Evolutionary conservation across 164 flowering plant genomes (phyloP).

Genomic region (Malania oleifera): DNA sequence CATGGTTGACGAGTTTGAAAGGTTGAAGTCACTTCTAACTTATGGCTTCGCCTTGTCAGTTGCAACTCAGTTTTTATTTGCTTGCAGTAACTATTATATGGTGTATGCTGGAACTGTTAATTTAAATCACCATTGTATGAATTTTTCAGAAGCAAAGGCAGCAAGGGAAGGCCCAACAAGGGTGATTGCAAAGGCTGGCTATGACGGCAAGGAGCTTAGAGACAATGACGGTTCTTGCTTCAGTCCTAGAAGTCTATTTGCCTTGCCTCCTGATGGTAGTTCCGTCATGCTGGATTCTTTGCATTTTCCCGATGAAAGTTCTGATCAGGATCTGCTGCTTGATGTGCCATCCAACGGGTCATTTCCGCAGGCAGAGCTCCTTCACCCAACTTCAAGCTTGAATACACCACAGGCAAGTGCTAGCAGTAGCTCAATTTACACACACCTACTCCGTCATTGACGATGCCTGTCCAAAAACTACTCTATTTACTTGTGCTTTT

Average conservation of each 20-base stretch:
- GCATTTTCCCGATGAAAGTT: slow-evolving; percentile 43
- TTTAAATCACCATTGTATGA: neutral
- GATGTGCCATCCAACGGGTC: slow-evolving; percentile 71
- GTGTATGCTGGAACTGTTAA: neutral
- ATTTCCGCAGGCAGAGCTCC: slow-evolving; percentile 88
- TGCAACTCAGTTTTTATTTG: neutral
- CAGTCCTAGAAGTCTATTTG: slow-evolving; percentile 65
- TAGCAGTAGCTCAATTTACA: slow-evolving; percentile 46
- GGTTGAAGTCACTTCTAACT: too few species aligned
- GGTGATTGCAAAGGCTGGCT: slow-evolving; percentile 28
- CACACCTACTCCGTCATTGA: slow-evolving; percentile 34
- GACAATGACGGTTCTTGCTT: slow-evolving; percentile 52
- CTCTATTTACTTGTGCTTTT: slow-evolving; percentile 6
- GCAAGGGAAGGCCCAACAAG: slow-evolving; percentile 49
- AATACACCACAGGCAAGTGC: slow-evolving; percentile 44
- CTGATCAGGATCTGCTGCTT: slow-evolving; percentile 78
- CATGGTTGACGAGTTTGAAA: too few species aligned
- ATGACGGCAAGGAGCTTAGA: slow-evolving; percentile 33
- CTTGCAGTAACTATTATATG: neutral
- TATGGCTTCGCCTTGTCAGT: neutral
- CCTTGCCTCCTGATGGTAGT: slow-evolving; percentile 53
- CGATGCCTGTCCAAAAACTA: slow-evolving; percentile 7
- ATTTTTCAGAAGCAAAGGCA: slow-evolving; percentile 46
- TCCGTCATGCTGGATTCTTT: slow-evolving; percentile 54
- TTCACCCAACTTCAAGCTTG: slow-evolving; percentile 40